Conservation (phyloP, 768 basidiomycete genomes). For the Tylopilus felleus region DNA sequence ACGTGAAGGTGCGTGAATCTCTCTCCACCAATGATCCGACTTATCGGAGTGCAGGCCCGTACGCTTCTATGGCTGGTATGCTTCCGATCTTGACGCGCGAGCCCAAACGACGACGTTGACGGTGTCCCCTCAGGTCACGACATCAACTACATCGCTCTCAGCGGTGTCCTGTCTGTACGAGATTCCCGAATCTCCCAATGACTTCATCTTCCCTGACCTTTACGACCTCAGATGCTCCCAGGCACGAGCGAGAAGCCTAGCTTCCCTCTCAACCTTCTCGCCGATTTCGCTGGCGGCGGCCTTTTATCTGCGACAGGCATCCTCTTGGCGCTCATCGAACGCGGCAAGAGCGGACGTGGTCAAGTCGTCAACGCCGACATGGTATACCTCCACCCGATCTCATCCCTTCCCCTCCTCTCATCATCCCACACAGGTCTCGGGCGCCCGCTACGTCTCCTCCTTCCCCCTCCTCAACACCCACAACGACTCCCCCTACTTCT, state of each 20-base stretch:
- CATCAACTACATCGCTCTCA: conserved; percentile 79
- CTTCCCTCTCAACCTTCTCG: conserved; percentile 74
- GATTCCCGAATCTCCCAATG: neutral
- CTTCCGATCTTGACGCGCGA: neutral
- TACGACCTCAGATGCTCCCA: conserved; percentile 55
- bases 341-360: conserved; percentile 60
- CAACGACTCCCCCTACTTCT: conserved; percentile 35
- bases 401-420: neutral
- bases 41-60: conserved; percentile 46
- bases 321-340: conserved; percentile 69
- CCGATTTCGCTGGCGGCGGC: conserved; percentile 83
- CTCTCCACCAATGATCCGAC: conserved; percentile 7
- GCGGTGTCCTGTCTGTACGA: conserved; percentile 65
- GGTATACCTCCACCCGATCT: conserved; percentile 39
- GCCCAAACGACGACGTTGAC: neutral
- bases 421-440: conserved; percentile 57
- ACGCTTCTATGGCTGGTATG: conserved; percentile 75
- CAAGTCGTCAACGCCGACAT: conserved; percentile 77
- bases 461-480: conserved; percentile 57
- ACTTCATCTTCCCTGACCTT: neutral
- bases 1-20: conserved; percentile 44
- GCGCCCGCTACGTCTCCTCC: conserved; percentile 71
- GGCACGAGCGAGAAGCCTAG: conserved; percentile 58
- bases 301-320: conserved; percentile 69
- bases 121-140: conserved; percentile 58